Base-by-base conservation (phyloP, 2,329 filamentous ascomycete genomes). In the Diaporthe caulivora region DNA sequence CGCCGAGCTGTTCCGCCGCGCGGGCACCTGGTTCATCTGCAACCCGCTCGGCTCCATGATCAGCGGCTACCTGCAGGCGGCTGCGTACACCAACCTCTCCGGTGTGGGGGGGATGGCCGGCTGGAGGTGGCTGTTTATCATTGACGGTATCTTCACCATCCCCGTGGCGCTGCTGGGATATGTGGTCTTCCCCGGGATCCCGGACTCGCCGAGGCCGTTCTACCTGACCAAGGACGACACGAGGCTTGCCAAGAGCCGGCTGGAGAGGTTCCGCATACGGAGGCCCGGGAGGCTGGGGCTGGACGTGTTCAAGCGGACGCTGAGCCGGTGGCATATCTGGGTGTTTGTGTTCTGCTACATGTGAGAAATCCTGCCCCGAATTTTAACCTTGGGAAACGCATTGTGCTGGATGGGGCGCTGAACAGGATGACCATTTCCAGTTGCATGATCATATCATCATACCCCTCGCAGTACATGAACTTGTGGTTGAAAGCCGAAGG, bases 101-200 rank as follows among this genome's bases (percentile, higher is more conserved):
- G 86, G 86, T 0, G 83, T 86, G 0, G 79, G 78, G 10, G 88
- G 87, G 0, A 82, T 88, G 77, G 80, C 86, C 0, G 88, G 88
- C 0, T 89, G 87, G 87, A 78, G 83, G 72, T 87, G 85, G 88
- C 80, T 90, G 0, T 91, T 91, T 68, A 86, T 91, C 15, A 88
- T 91, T n/a, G 89, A 90, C 74, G 87, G 87, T 1, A 82, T 89
- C 31, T 90, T 90, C 77, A 89, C 87, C 1, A 81, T 91, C 5
- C 88, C 87, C 0, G 86, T 91, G 18, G 87, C 87, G 0, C 74
- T 90, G 5, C 80, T 88, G 9, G 87, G 88, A 0, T 89, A 84
- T 72, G 67, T 88, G 15, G 83, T 89, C 15, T 82, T 82, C 58
- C 84, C 83, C 0, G 83, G 82, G 2, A 79, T 84, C 3, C 83